These are phyloP conservation scores for Lasiodiplodia theobromae DNA, from an alignment of 2,329 filamentous ascomycete species.

Conservation along the genomic window DNA sequence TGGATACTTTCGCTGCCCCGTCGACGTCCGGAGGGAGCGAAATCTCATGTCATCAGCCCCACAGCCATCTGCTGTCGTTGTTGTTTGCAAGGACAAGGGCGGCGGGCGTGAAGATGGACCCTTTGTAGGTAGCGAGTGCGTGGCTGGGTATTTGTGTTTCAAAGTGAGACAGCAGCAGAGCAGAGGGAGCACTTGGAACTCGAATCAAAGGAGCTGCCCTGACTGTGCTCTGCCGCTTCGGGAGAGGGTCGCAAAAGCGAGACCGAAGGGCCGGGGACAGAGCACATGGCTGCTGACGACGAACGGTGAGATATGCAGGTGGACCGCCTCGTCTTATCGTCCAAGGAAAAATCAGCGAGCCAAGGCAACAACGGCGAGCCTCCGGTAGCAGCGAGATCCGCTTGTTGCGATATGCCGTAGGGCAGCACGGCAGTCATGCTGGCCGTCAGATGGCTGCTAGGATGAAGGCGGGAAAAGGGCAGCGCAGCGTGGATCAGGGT, in stretches of 20 bases:
- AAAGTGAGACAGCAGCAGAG: conserved; percentile 10
- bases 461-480: not conserved
- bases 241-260: conserved; percentile 2
- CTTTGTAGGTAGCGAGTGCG: not conserved
- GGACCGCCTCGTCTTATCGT: conserved; percentile 28
- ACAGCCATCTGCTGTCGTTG: not conserved
- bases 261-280: not conserved
- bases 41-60: conserved; percentile 29
- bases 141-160: conserved; percentile 10
- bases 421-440: conserved; percentile 9
- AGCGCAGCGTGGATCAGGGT: conserved; percentile 15
- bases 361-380: not conserved
- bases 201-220: conserved; percentile 10
- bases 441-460: conserved; percentile 7
- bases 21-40: not conserved
- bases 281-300: conserved; percentile 3
- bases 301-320: conserved; percentile 12
- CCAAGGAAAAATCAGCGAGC: conserved; percentile 16
- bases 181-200: not conserved
- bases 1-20: not conserved
- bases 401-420: not conserved
- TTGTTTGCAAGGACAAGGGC: not conserved
- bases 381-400: not conserved
- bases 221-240: not conserved
- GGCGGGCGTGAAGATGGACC: not conserved